phyloP scores from a whole-genome alignment of 345 rosid genomes.

The Bruguiera parviflora region DNA sequence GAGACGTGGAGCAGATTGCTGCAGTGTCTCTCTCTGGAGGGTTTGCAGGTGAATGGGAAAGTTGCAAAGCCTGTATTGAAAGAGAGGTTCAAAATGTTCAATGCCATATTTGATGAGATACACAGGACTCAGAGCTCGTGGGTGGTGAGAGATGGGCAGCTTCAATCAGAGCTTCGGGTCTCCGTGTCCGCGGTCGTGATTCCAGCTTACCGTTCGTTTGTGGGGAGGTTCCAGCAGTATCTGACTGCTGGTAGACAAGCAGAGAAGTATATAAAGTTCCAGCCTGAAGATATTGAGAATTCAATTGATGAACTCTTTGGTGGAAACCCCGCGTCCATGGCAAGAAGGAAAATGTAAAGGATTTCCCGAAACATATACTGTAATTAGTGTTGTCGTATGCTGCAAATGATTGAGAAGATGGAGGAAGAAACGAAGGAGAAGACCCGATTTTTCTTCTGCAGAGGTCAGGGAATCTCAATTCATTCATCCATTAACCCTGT shows the following conservation, averaged over 20 bases:
- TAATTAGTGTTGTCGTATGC: background rate
- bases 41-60: slow-evolving; percentile 3
- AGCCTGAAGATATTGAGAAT: background rate
- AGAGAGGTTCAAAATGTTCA: slow-evolving; percentile 4
- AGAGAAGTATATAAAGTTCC: slow-evolving; percentile 2
- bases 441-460: background rate
- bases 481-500: background rate
- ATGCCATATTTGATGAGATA: slow-evolving; percentile 3
- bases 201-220: background rate
- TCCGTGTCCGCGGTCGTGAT: background rate
- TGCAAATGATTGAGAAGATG: background rate
- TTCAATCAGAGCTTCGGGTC: slow-evolving; percentile 3
- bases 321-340: background rate
- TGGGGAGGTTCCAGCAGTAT: slow-evolving; percentile 6
- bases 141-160: slow-evolving; percentile 4
- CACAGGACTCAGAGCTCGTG: background rate
- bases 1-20: slow-evolving; percentile 4
- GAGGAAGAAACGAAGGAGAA: too few species aligned
- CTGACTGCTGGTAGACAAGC: background rate
- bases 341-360: background rate
- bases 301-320: background rate
- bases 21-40: background rate
- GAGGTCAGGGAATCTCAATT: background rate
- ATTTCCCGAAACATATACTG: background rate
- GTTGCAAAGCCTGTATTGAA: background rate